Base-by-base conservation (phyloP, 345 rosid genomes). In the Salix arbutifolia region DNA sequence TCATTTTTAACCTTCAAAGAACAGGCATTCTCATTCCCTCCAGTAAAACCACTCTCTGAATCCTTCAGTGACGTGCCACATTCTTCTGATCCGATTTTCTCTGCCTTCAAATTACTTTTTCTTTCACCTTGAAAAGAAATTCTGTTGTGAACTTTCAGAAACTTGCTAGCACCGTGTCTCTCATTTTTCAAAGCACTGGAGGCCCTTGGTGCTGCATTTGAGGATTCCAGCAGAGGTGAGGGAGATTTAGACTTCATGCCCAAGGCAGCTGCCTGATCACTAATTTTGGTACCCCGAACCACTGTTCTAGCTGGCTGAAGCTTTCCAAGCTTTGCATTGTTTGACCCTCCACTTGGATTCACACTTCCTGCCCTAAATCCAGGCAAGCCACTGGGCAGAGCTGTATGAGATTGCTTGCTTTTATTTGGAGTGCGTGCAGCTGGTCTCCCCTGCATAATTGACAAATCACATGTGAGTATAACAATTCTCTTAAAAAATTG, bases 401-500 rank as follows among this genome's bases (percentile, higher is more conserved):
- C 74, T 48, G 82, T 79, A 46, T 73, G 79, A 53, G 85, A 78
- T 80, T 81, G 87, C 53, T 30, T 69, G 69, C 82, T 83, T 44
- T 89, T 87, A 14, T 70, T 85, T 28, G 92, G 89, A 70, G 94
- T 86, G 62, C 87, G 80, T 26, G 77, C 81, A 17, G 52, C 35
- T 52, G 93, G 86, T 66, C 83, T 85, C 60, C 62, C 89, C 98
- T 96, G 88, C 82, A 86, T 60, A 75, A 70, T 48, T 75, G 62
- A 68, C 35, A 74, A 38, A 64, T 76, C 31, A 64, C 67, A 81
- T 28, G 67, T 8, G 66, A 8, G 44, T 78, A 3, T 71, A 69
- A 50, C 53, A 72, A 53, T 83, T 69, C 69, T 61, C 65, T 11
- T 44, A 76, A 58, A 77, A 33, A 58, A 67, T 3, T 38, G 66